Base-by-base conservation (phyloP, 2,329 filamentous ascomycete species). In the Colletotrichum godetiae region DNA sequence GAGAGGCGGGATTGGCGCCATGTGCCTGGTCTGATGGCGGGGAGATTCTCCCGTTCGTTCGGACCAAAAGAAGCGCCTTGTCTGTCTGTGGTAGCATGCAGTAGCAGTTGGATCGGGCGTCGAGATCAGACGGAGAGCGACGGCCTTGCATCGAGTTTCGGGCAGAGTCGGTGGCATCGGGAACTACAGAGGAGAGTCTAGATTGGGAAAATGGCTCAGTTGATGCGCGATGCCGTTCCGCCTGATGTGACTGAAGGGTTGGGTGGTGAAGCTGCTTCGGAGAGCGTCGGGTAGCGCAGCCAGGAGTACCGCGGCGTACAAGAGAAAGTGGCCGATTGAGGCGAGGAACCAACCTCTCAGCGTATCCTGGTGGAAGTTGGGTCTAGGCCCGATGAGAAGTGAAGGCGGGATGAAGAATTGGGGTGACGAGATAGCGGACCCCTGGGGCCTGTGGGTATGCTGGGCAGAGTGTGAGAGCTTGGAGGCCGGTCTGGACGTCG, bases 1-100 rank as follows among this genome's bases (percentile, higher is more conserved):
- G 61, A 29, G 70, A 65, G 31, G 70, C 70, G 60, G 60, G 67
- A 70, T 65, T 65, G 37, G 60, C 70, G 70, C 70, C 70, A 70
- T 70, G 70, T 73, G 70, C 67, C 10, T 56, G 27, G 55, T 19
- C 55, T 29, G 60, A 35, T 33, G 70, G 60, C 27, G 33, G 55
- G 66, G 65, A 42, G 65, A 62, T n/a, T 68, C 35, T 19, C 37
- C 37, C 13, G 4, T 37, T 57, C 27, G n/a, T 31, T 27, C 60
- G 31, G n/a, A 10, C 29, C 42, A 31, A 15, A 12, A 27, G 27
- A 10, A 13, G 27, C 27, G 24, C 29, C 11, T 37, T 55, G 56
- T 56, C 61, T 37, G 61, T 22, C 61, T 37, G 61, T 22, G n/a
- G 22, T 6, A 15, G 24, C 24, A 22, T 37, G 61, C 31, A 22